Evolutionary conservation across 2,329 filamentous ascomycete genomes (phyloP).

Genomic region (Pseudogymnoascus destructans): DNA sequence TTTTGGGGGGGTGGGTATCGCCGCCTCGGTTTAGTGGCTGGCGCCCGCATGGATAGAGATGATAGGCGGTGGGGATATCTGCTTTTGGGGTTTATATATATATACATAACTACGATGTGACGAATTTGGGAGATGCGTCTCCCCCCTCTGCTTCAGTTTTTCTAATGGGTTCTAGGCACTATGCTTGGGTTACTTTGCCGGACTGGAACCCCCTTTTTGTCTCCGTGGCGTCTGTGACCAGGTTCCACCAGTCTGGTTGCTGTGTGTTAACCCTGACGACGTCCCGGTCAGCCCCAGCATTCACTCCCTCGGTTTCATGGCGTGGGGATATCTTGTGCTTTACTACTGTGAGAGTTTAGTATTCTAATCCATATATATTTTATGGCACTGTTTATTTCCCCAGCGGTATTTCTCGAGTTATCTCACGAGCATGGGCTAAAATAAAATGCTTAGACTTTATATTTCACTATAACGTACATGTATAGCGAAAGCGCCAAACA

Average conservation of each 20-base stretch:
- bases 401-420: background rate
- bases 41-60: background rate
- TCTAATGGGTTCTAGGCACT: background rate
- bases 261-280: background rate
- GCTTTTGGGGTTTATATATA: background rate
- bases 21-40: background rate
- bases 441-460: background rate
- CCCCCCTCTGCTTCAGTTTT: background rate
- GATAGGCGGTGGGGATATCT: background rate
- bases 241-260: background rate
- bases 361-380: background rate
- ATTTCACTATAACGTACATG: background rate
- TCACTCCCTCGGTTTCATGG: background rate
- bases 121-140: conserved; percentile 1
- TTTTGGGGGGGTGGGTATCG: background rate
- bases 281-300: background rate
- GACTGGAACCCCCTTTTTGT: background rate
- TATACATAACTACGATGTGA: background rate
- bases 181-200: background rate
- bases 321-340: background rate
- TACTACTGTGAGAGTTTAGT: background rate
- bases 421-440: background rate
- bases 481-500: too few species aligned
- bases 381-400: background rate
- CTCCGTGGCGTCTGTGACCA: background rate